Evolutionary conservation across 805 yeast genomes (phyloP).

Genomic region (Metschnikowia kofuensis): DNA sequence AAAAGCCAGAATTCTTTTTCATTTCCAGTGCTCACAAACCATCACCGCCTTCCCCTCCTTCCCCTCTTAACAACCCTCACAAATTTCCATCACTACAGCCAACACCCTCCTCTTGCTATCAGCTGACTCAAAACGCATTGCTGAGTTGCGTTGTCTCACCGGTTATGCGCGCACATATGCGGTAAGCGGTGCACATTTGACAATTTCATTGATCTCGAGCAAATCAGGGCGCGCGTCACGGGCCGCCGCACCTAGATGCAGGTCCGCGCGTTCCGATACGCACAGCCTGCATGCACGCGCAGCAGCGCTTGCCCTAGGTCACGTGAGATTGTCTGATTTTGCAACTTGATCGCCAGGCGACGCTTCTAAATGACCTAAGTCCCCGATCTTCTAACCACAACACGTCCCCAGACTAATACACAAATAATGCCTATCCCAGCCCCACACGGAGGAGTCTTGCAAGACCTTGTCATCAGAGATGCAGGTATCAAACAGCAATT

Average conservation of each 20-base stretch:
- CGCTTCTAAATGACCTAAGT: neutral
- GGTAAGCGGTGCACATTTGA: no score
- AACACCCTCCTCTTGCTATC: no score
- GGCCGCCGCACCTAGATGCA: neutral
- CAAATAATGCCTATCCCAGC: conserved; percentile 52
- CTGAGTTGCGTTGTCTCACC: no score
- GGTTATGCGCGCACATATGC: no score
- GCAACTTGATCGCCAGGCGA: conserved; percentile 1
- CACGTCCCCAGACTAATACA: neutral
- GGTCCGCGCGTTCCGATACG: neutral
- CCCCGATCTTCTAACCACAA: neutral
- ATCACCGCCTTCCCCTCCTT: no score
- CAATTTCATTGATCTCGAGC: neutral
- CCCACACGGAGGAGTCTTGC: conserved; percentile 91
- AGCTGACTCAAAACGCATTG: no score
- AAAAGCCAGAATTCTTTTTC: no score
- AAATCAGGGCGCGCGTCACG: neutral
- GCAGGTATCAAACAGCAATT: conserved; percentile 54
- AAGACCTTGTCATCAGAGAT: conserved; percentile 85
- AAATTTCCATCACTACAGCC: no score
- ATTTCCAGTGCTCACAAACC: no score
- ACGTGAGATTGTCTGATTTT: conserved; percentile 23
- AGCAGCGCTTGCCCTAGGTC: conserved; percentile 8
- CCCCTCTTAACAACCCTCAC: no score
- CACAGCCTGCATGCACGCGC: neutral